Evolutionary conservation across 768 basidiomycete species (phyloP).

Genomic region (Macrolepiota fuliginosa): DNA sequence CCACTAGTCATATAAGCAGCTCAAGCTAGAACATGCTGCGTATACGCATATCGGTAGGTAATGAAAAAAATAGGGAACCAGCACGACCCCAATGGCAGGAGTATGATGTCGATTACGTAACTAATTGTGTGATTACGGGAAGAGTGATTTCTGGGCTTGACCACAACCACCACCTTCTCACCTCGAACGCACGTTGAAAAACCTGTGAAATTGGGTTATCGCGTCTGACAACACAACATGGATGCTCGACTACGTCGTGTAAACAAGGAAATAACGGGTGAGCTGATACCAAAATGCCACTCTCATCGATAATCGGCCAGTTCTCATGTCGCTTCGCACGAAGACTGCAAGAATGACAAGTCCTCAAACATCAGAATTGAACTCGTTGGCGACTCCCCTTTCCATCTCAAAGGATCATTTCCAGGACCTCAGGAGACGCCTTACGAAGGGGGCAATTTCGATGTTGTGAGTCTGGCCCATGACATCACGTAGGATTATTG

Average conservation of each 20-base stretch:
- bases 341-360: constrained; percentile 96
- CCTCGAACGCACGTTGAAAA: neutral
- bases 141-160: neutral
- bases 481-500: neutral
- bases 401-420: constrained; percentile 90
- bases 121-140: neutral
- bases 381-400: constrained; percentile 85
- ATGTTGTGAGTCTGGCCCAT: constrained; percentile 63
- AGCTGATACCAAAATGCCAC: constrained; percentile 16
- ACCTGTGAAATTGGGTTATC: neutral
- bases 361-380: constrained; percentile 84
- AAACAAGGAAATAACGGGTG: constrained; percentile 91
- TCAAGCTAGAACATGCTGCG: no score
- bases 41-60: no score
- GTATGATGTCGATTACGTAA: constrained; percentile 6
- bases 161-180: constrained; percentile 4
- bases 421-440: constrained; percentile 91
- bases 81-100: no score
- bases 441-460: constrained; percentile 87
- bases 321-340: constrained; percentile 4
- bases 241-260: constrained; percentile 89
- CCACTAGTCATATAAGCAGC: no score
- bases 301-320: constrained; percentile 6
- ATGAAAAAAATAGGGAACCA: no score
- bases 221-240: constrained; percentile 36